Evolutionary conservation across 495 filamentous ascomycete species (phyloP), one percentile per base, ranked within the genome.

Genomic region (Aspergillus nanangensis): DNA sequence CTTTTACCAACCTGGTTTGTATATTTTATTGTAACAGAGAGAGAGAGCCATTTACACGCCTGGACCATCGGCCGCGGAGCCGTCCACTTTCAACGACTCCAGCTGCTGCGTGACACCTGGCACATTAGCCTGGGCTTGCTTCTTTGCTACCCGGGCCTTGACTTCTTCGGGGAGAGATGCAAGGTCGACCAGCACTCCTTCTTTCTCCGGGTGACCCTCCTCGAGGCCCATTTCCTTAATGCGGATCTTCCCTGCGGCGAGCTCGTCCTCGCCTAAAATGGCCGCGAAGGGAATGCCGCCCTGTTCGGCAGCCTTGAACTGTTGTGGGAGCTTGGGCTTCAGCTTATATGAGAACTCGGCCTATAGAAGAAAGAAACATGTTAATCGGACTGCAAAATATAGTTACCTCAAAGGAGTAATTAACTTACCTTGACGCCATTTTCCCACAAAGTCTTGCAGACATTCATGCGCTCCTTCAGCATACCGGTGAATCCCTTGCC

Each of bases 401-500:
- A 25, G 4, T 37, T 14, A 14, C 29, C 33, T n/a, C 19, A 11
- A 19, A 35, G 18, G 31, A 24, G 21, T 40, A 31, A 17, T 9
- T 17, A 18, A 55, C 53, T 51, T 66, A 81, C 80, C 70, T 87
- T 93, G 60, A 95, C 78, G 23, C 85, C 86, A 3, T 85, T 83
- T 52, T 84, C 78, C 88, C 90, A 91, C 38, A 93, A 71, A 36
- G 65, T 70, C 55, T 79, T 77, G 53, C 81, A 80, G 41, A 95
- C 75, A 21, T 80, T 61, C 81, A 93, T 91, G 35, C 90, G 80
- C 76, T 95, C 85, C 55, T 79, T 78, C 31, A 94, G 65, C 41
- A 95, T 69, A 18, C 90, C 90, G 3, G 75, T 86, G 68, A 90
- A 91, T 13, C 83, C 85, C 67, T 91, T 95, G 23, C 88, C 86